Conservation (phyloP, 768 basidiomycete species). For the Auriscalpium vulgare region DNA sequence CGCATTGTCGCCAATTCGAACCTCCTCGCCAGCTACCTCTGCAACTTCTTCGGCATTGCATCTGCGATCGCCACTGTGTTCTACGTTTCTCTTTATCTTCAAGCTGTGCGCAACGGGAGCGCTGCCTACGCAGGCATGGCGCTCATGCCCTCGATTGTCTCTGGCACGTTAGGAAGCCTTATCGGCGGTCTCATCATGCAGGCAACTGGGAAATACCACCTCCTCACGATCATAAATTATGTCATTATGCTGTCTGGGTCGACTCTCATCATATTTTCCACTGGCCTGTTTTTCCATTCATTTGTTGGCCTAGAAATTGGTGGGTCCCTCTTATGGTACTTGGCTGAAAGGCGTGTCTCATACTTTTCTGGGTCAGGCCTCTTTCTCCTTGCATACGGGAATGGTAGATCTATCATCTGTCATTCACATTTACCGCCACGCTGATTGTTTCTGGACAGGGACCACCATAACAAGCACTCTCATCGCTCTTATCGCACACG, state of each 20-base stretch:
- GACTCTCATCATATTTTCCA: slow-evolving; percentile 28
- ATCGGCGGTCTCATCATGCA: slow-evolving; percentile 47
- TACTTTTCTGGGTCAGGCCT: slow-evolving; percentile 21
- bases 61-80: slow-evolving; percentile 39
- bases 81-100: slow-evolving; percentile 48
- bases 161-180: slow-evolving; percentile 41
- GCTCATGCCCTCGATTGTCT: slow-evolving; percentile 42
- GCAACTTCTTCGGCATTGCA: slow-evolving; percentile 49
- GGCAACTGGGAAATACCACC: slow-evolving; percentile 49
- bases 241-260: slow-evolving; percentile 31
- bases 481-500: slow-evolving; percentile 55
- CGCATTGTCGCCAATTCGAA: slow-evolving; percentile 42
- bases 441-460: slow-evolving; percentile 25
- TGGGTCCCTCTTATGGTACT: neutral
- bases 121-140: slow-evolving; percentile 44
- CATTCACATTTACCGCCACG: neutral
- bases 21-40: slow-evolving; percentile 47
- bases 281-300: slow-evolving; percentile 32
- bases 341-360: neutral
- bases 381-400: slow-evolving; percentile 30
- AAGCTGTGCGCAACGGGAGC: slow-evolving; percentile 42
- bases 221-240: slow-evolving; percentile 39
- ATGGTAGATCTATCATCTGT: slow-evolving; percentile 19
- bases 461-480: slow-evolving; percentile 47
- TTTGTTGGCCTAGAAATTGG: slow-evolving; percentile 24